These are phyloP conservation scores for Typha latifolia DNA, from an alignment of 176 grass and related monocot species.

Conservation along the genomic window DNA sequence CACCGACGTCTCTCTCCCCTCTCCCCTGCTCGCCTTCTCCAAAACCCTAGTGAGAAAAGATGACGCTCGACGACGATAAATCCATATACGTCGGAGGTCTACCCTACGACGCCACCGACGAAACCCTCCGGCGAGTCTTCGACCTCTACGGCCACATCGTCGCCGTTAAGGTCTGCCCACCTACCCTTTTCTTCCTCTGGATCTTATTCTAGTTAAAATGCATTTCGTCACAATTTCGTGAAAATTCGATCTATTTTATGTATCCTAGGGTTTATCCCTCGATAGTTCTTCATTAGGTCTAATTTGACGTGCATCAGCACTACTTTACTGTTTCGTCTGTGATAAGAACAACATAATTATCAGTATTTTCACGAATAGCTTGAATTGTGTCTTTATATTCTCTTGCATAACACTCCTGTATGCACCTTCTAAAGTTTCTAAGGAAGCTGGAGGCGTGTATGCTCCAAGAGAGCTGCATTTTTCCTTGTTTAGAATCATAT, in stretches of 20 bases:
- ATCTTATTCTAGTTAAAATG: not conserved
- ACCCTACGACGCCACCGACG: slow-evolving; percentile 64
- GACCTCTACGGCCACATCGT: slow-evolving; percentile 61
- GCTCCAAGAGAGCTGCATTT: too few species aligned
- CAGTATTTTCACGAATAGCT: too few species aligned
- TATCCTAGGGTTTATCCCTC: not conserved
- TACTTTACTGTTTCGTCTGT: too few species aligned
- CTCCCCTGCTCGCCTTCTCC: not conserved
- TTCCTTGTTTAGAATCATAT: too few species aligned
- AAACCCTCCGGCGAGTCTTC: slow-evolving; percentile 48
- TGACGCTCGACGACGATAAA: slow-evolving; percentile 64
- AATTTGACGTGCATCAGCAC: too few species aligned
- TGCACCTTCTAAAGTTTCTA: too few species aligned
- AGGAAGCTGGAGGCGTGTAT: too few species aligned
- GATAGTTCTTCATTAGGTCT: not conserved
- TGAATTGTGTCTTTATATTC: too few species aligned
- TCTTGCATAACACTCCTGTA: too few species aligned
- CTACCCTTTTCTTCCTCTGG: not conserved
- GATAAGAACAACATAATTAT: too few species aligned
- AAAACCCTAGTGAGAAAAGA: slow-evolving; percentile 45
- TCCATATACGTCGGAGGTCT: slow-evolving; percentile 75
- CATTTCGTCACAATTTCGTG: not conserved
- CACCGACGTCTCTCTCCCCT: not conserved
- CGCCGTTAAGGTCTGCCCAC: slow-evolving; percentile 46
- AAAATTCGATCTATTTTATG: not conserved